Conservation (phyloP, 805 yeast species). For the Scheffersomyces amazonensis region DNA sequence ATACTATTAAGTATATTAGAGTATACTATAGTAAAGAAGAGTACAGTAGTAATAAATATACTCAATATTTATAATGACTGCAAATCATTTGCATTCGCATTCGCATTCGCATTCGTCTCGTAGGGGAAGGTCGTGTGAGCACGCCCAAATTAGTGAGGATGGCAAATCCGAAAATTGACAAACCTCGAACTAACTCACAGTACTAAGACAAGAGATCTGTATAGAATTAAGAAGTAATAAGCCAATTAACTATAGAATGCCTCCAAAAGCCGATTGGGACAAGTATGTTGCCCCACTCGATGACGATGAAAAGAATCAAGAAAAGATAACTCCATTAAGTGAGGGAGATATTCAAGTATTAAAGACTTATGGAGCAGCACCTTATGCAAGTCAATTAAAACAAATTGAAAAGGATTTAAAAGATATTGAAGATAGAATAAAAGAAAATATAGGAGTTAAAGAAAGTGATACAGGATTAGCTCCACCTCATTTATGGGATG, state of each 20-base stretch:
- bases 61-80: background rate
- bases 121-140: background rate
- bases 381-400: slow-evolving; percentile 81
- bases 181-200: too few species aligned
- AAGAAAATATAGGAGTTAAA: slow-evolving; percentile 89
- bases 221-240: too few species aligned
- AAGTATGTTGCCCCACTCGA: slow-evolving; percentile 89
- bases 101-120: too few species aligned
- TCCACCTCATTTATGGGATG: slow-evolving; percentile 97
- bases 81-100: background rate
- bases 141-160: too few species aligned
- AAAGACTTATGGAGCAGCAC: slow-evolving; percentile 97
- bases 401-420: slow-evolving; percentile 83
- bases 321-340: slow-evolving; percentile 78
- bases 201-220: too few species aligned
- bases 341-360: slow-evolving; percentile 98
- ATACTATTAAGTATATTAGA: too few species aligned
- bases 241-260: slow-evolving; percentile 68
- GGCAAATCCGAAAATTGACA: too few species aligned
- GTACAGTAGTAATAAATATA: too few species aligned
- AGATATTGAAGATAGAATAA: slow-evolving; percentile 79
- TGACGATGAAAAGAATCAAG: slow-evolving; percentile 58
- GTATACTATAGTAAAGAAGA: too few species aligned
- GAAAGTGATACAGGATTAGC: slow-evolving; percentile 98
- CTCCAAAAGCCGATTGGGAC: slow-evolving; percentile 99